Evolutionary conservation across 2,329 filamentous ascomycete genomes (phyloP).

Genomic region (Helminthosporium solani): DNA sequence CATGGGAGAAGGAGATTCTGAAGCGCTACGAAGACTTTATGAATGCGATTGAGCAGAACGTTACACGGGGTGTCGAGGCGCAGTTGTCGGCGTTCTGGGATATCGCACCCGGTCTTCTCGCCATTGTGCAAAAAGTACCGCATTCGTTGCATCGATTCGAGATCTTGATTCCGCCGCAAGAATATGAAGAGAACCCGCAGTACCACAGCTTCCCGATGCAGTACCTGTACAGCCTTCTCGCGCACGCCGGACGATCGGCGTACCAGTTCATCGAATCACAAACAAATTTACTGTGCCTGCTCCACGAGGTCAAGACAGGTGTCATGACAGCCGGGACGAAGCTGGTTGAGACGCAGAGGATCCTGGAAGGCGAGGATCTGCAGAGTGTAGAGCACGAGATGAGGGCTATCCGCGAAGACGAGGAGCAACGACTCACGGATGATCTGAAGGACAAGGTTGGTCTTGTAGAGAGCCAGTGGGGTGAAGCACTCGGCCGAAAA

Average conservation of each 20-base stretch:
- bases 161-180: constrained; percentile 73
- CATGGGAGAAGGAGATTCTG: constrained; percentile 70
- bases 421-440: constrained; percentile 71
- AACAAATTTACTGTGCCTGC: constrained; percentile 82
- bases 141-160: constrained; percentile 59
- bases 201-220: constrained; percentile 82
- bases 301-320: constrained; percentile 86
- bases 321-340: constrained; percentile 69
- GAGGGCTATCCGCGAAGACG: constrained; percentile 61
- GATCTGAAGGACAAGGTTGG: constrained; percentile 93
- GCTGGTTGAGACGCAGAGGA: constrained; percentile 65
- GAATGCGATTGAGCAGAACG: constrained; percentile 77
- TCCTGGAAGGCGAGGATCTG: constrained; percentile 41
- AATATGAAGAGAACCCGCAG: constrained; percentile 81
- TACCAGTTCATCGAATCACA: constrained; percentile 98
- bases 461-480: constrained; percentile 89
- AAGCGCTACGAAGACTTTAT: constrained; percentile 75
- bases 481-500: constrained; percentile 76
- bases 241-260: constrained; percentile 86
- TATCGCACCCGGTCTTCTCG: constrained; percentile 79
- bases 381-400: constrained; percentile 50
- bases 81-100: constrained; percentile 98
- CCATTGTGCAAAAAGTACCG: constrained; percentile 79
- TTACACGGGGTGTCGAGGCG: constrained; percentile 82
- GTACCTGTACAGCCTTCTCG: constrained; percentile 82